Percentiles rank a stretch among this genome's conserved stretches.
These are phyloP conservation scores for Penicillium sp. DNA, from an alignment of 2,329 filamentous ascomycete species.

Conservation along the genomic window DNA sequence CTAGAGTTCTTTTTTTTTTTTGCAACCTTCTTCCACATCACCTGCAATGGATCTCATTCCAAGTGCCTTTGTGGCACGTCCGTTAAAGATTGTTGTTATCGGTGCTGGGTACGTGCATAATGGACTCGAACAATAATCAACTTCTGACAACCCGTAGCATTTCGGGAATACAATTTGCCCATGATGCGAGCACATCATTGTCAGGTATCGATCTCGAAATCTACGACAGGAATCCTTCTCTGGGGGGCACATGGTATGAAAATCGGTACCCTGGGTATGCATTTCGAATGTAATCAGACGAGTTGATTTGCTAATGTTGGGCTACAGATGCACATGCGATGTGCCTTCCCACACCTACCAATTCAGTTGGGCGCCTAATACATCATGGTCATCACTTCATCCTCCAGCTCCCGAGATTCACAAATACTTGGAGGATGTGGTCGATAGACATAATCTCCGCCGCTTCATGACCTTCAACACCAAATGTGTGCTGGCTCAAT, in stretches of 20 bases:
- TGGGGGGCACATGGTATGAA: constrained; percentile 33
- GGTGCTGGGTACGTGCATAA: constrained; percentile 7
- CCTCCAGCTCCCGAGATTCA: constrained; percentile 7
- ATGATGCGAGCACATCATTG: constrained; percentile 1
- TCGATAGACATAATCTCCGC: constrained; percentile 9
- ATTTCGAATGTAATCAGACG: neutral
- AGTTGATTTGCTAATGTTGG: neutral
- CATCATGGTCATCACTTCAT: constrained; percentile 7
- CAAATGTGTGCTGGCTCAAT: constrained; percentile 1
- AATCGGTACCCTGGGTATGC: constrained; percentile 28
- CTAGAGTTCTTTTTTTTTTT: neutral
- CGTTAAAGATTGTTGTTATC: constrained; percentile 7
- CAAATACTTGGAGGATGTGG: constrained; percentile 6
- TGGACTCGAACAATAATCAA: neutral
- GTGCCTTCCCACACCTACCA: constrained; percentile 32
- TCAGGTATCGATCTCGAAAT: constrained; percentile 5
- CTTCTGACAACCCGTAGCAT: neutral
- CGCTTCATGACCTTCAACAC: constrained; percentile 7
- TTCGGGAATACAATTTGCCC: constrained; percentile 11
- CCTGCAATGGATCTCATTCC: constrained; percentile 3
- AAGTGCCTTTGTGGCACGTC: constrained; percentile 6
- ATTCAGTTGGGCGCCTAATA: constrained; percentile 26
- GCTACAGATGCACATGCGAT: constrained; percentile 30
- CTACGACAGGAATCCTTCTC: constrained; percentile 25
- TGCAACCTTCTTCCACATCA: neutral